phyloP scores from a whole-genome alignment of 2,329 filamentous ascomycete genomes.

The Sporothrix inflata region DNA sequence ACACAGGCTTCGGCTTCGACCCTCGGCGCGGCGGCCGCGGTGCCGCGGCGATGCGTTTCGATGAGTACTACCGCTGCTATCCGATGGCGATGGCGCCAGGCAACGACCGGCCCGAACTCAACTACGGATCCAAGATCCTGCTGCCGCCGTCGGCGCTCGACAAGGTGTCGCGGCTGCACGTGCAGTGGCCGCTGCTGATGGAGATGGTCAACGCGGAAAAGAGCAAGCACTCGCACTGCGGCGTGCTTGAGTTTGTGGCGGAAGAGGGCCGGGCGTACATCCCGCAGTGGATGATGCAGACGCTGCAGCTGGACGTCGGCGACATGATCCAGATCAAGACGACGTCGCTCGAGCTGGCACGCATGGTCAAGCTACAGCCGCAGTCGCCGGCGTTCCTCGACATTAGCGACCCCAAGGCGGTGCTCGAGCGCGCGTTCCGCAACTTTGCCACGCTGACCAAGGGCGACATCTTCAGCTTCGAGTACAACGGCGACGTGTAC shows the following conservation, averaged over 20 bases:
- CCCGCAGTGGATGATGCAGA: constrained; percentile 97
- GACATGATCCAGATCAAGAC: constrained; percentile 95
- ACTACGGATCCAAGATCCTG: constrained; percentile 97
- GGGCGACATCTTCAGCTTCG: constrained; percentile 93
- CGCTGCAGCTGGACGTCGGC: constrained; percentile 83
- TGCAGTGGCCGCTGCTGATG: constrained; percentile 96
- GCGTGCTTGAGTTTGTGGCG: constrained; percentile 95
- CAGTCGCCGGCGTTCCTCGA: constrained; percentile 93
- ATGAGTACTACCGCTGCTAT: constrained; percentile 98
- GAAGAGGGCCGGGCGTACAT: constrained; percentile 97
- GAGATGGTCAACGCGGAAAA: constrained; percentile 89
- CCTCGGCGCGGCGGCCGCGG: constrained; percentile 48
- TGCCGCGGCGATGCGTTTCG: constrained; percentile 74
- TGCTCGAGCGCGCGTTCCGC: constrained; percentile 93
- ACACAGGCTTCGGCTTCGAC: constrained; percentile 29
- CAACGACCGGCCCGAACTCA: constrained; percentile 83
- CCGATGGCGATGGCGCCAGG: constrained; percentile 93
- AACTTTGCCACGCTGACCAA: constrained; percentile 94
- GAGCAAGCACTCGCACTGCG: constrained; percentile 82
- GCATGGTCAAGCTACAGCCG: constrained; percentile 94
- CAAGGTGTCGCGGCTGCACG: constrained; percentile 93
- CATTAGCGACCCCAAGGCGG: constrained; percentile 95
- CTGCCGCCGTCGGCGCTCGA: constrained; percentile 95
- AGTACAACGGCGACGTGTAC: constrained; percentile 93
- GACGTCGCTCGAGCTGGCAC: constrained; percentile 86